Base-by-base conservation (phyloP, 1,284 basidiomycete genomes). In the Marasmius tenuissimus region DNA sequence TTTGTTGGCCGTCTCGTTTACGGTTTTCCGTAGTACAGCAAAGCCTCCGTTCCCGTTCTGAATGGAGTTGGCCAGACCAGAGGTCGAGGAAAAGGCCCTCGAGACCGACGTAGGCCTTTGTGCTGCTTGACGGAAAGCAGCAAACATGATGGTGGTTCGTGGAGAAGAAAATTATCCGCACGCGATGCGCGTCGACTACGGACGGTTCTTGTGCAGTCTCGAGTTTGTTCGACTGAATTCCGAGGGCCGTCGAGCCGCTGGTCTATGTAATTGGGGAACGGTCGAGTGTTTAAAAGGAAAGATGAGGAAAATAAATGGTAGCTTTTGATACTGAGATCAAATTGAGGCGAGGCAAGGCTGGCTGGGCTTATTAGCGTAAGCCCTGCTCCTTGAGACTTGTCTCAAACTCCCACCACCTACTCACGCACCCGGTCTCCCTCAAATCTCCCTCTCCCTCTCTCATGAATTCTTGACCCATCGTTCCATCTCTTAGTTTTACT, bases 401-500 rank as follows among this genome's bases (percentile, higher is more conserved):
- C 55, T 27, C 62, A 56, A 33, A 37, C 40, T 49, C 45, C 48
- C 57, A 47, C 34, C 57, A 47, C 14, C 48, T 59, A 59, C 59
- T 61, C 59, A 27, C 27, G 27, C 27, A 27, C 61, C 61, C 59
- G 63, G 54, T 57, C 61, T 64, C 61, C 47, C 66, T 61, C 61
- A 65, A 59, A 53, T 65, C 42, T 62, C 60, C 61, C 51, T 63
- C 64, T 64, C 66, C 68, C 64, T 68, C 70, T 63, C 68, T 72
- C 34, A 54, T 54, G 52, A 54, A 54, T 54, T 54, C 52, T 54
- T 54, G 34, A 54, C 61, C 58, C 65, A 63, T 68, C 20, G 20
- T 66, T 68, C 70, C 62, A 67, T 68, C 71, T 72, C 72, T 73
- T 76, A 77, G 74, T 72, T 72, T 68, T 75, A 71, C 69, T 77